Evolutionary conservation across 2,329 filamentous ascomycete genomes (phyloP).

Genomic region (Neodidymelliopsis sp.): DNA sequence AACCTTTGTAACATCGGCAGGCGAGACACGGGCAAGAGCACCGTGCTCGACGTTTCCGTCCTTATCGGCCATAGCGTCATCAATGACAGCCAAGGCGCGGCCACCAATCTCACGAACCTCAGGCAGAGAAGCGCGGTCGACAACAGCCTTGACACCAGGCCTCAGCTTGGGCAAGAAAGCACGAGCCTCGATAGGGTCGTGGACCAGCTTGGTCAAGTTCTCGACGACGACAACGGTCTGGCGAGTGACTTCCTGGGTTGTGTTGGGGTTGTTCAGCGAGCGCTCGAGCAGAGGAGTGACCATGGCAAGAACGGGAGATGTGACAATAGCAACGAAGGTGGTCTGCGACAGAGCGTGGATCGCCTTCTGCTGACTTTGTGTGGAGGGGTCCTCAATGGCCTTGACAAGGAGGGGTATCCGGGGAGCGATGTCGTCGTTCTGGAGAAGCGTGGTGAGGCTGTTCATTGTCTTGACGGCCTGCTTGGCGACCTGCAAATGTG

Average conservation of each 20-base stretch:
- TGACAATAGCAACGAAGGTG: constrained; percentile 97
- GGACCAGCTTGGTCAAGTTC: constrained; percentile 97
- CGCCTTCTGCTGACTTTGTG: constrained; percentile 88
- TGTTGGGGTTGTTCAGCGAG: constrained; percentile 88
- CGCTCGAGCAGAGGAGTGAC: constrained; percentile 94
- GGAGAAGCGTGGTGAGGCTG: constrained; percentile 84
- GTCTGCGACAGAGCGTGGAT: constrained; percentile 97
- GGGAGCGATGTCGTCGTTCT: constrained; percentile 95
- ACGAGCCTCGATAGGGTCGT: constrained; percentile 92
- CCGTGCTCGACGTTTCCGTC: constrained; percentile 63
- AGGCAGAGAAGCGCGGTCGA: constrained; percentile 86
- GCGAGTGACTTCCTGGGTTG: constrained; percentile 90
- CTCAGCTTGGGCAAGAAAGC: constrained; percentile 94
- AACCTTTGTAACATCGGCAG: constrained; percentile 76
- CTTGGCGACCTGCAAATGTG: constrained; percentile 65
- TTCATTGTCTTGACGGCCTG: constrained; percentile 93
- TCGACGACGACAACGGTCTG: constrained; percentile 97
- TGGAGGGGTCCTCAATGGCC: constrained; percentile 92
- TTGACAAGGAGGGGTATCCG: constrained; percentile 91
- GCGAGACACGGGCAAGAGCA: constrained; percentile 69
- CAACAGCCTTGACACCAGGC: constrained; percentile 90
- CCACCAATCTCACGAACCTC: constrained; percentile 92
- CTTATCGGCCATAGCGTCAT: constrained; percentile 81
- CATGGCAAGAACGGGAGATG: constrained; percentile 91
- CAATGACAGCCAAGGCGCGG: constrained; percentile 83